Base-by-base conservation (phyloP, 768 basidiomycete genomes). In the Sporobolomyces roseus region DNA sequence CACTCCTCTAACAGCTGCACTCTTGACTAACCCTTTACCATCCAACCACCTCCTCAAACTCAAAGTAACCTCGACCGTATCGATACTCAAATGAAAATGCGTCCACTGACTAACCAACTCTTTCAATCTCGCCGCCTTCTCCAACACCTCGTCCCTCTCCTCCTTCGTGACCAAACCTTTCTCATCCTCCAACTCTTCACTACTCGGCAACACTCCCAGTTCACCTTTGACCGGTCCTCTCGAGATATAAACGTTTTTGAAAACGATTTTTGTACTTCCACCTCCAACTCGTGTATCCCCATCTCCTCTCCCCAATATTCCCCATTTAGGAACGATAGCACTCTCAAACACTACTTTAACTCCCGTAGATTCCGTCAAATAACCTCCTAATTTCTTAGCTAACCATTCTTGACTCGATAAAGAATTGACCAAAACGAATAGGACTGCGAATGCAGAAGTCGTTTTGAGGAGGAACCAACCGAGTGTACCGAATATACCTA, bases 321-420 rank as follows among this genome's bases (percentile, higher is more conserved):
- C 73, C 92, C 93, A 96, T 78, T 91, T 93, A 4, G 96, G 94
- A 14, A 98, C 93, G 74, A 98, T 93, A 35, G 96, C 96, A 7
- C 90, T 92, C 79, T 99, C 96, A 78, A 97, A 97, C 61, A 94
- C 89, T 74, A 99, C 87, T 19, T 87, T 93, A 48, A 94, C 86
- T 3, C 96, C 96, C 0, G 93, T 96, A 77, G 93, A 89, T 1
- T 88, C 83, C 8, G 96, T 98, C 65, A 99, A 81, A 77, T 98
- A 93, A 78, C 92, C 87, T 70, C 93, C 94, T 54, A 98, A 88
- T 10, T 85, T 86, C 38, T 86, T 84, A 14, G 94, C 96, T 41
- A 98, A 83, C 75, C 87, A 89, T 75, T 87, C 91, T 90, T 77
- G 70, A 62, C 74, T 63, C 41, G 54, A 65, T 46, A 99, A 80